phyloP scores from a whole-genome alignment of 2,329 filamentous ascomycete genomes.

The Sporothrix protearum region DNA sequence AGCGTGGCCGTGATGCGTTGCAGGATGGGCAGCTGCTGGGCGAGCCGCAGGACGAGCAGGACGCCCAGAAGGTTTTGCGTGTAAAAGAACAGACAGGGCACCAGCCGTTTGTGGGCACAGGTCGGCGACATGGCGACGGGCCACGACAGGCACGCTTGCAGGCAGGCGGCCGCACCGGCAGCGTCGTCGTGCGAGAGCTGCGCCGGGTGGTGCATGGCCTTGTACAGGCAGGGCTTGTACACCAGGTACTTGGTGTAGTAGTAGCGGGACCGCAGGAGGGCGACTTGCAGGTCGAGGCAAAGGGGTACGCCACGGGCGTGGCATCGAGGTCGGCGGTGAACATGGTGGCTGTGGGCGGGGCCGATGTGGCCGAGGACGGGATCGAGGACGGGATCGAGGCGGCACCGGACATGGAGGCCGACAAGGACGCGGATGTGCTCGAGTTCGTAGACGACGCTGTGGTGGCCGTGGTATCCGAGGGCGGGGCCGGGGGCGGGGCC shows the following conservation, averaged over 20 bases:
- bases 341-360: constrained; percentile 32
- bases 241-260: constrained; percentile 58
- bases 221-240: constrained; percentile 57
- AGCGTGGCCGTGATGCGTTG: constrained; percentile 42
- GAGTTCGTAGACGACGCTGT: background rate
- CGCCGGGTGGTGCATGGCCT: constrained; percentile 56
- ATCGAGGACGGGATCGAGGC: background rate
- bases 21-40: constrained; percentile 50
- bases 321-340: constrained; percentile 47
- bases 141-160: constrained; percentile 57
- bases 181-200: constrained; percentile 52
- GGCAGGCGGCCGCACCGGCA: constrained; percentile 53
- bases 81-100: constrained; percentile 60
- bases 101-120: constrained; percentile 54
- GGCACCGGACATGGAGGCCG: constrained; percentile 20
- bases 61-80: constrained; percentile 60
- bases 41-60: constrained; percentile 54
- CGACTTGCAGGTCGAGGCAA: constrained; percentile 55
- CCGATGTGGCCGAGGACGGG: background rate
- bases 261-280: constrained; percentile 55
- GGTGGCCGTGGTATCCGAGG: background rate
- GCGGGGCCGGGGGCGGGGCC: background rate
- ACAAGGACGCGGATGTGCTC: constrained; percentile 2
- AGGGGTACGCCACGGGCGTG: constrained; percentile 46
- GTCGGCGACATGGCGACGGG: constrained; percentile 56